Evolutionary conservation across 2,329 filamentous ascomycete genomes (phyloP), one percentile per base, ranked within the genome.

Genomic region (Phyllosticta paracitricarpa): DNA sequence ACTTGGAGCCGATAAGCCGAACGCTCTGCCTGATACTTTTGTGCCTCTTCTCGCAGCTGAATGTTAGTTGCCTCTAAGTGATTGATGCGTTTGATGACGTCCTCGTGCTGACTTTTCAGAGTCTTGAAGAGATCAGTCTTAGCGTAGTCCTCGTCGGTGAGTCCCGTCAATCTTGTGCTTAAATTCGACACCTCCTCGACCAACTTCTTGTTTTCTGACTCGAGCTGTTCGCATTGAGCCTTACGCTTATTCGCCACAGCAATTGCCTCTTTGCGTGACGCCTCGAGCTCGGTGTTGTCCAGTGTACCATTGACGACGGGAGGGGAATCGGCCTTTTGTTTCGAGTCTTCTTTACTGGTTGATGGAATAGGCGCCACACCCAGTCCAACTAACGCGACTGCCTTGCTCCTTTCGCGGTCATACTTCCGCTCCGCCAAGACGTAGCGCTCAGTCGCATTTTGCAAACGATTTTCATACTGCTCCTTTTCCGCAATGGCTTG

Each of bases 391-490:
- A 96, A 96, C 64, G 92, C 89, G 1, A 97, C 91, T 62, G 96
- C 91, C 17, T 86, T 78, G 71, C 94, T 99, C 74, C 90, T 93
- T 25, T 88, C 84, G 53, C 94, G 85, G 72, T 99, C 94, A 58
- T 97, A 80, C 72, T 91, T 94, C 78, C 96, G 95, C 73, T 99
- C 94, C 0, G 94, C 94, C 67, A 95, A 89, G 78, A 97, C 90
- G 70, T 96, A 97, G 65, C 94, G 85, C 63, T 96, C 80, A 4
- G 91, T 96, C 17, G 93, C 94, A 35, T 85, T 87, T 71, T 97
- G 93, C 22, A 97, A 80, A 64, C 93, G 88, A 69, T 94, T 89
- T 55, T 90, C 90, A 3, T 96, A 80, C 67, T 89, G 86, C 59
- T 95, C 88, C 68, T 94, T 95, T 68, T 97, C 91, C 6, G 83